Evolutionary conservation across 1,284 basidiomycete species (phyloP).

Genomic region (Ceratobasidium sp.): DNA sequence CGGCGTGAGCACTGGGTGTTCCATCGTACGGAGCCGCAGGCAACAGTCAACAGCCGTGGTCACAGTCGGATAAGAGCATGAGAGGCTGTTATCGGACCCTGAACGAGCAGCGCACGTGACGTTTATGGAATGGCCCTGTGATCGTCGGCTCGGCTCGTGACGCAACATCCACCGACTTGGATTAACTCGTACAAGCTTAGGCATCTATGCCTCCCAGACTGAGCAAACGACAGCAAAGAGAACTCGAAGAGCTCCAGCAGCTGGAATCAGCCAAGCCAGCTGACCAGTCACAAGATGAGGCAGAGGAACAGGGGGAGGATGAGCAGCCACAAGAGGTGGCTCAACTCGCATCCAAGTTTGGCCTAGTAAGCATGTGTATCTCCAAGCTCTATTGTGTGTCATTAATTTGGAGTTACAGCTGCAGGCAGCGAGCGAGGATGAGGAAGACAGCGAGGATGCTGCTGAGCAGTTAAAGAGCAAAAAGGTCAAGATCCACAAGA

Average conservation of each 20-base stretch:
- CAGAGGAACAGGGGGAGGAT: constrained; percentile 42
- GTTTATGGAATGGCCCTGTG: background rate
- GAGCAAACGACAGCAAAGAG: constrained; percentile 85
- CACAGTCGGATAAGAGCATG: constrained; percentile 8
- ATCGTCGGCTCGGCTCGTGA: background rate
- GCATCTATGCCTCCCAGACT: constrained; percentile 53
- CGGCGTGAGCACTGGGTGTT: constrained; percentile 4
- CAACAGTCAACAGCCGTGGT: background rate
- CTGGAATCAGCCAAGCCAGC: constrained; percentile 48
- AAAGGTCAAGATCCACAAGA: constrained; percentile 46
- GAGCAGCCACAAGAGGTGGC: constrained; percentile 53
- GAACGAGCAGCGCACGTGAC: background rate
- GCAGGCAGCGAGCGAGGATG: constrained; percentile 54
- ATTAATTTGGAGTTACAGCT: background rate
- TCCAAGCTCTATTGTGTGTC: background rate
- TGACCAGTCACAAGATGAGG: constrained; percentile 42
- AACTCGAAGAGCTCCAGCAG: constrained; percentile 76
- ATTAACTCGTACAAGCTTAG: background rate
- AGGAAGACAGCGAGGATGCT: constrained; percentile 60
- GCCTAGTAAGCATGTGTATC: background rate
- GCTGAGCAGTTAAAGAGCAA: constrained; percentile 47
- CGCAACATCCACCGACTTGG: constrained; percentile 19
- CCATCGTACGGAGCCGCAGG: background rate
- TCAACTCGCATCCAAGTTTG: constrained; percentile 48
- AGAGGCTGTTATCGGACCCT: background rate